Conservation (phyloP, 2,329 filamentous ascomycete genomes). For the Penicillium sclerotigenum region DNA sequence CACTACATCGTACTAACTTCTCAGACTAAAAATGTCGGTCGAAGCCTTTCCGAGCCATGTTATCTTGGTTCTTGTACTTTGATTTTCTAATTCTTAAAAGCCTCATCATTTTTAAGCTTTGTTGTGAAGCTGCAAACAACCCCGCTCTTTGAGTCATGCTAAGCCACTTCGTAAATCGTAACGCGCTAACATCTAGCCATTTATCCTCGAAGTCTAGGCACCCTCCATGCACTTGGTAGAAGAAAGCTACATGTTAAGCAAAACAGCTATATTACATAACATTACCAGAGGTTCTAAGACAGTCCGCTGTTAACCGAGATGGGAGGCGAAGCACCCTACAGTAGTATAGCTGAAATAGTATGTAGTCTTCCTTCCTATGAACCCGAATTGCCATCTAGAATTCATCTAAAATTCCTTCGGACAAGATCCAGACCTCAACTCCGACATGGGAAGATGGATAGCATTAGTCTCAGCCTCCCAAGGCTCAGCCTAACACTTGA, state of each 20-base stretch:
- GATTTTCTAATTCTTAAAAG: background rate
- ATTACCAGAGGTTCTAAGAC: too few species aligned
- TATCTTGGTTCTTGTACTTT: background rate
- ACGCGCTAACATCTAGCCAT: background rate
- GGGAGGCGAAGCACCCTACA: background rate
- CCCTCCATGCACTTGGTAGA: background rate
- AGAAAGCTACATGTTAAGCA: too few species aligned
- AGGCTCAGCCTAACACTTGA: background rate
- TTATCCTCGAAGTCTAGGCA: too few species aligned
- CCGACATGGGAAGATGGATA: background rate
- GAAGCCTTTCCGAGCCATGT: background rate
- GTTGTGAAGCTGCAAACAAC: background rate
- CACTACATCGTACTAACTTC: background rate
- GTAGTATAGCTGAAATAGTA: background rate
- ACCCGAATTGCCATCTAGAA: background rate
- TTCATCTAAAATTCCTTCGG: background rate
- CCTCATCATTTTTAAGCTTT: background rate
- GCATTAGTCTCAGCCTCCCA: background rate
- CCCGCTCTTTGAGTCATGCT: slow-evolving; percentile 5
- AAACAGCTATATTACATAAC: background rate
- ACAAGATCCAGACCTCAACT: background rate
- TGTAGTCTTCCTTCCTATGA: background rate
- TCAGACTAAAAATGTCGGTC: background rate
- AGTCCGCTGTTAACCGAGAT: background rate
- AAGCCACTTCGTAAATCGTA: slow-evolving; percentile 3